Evolutionary conservation across 345 rosid genomes (phyloP).

Genomic region (Pistacia integerrima): DNA sequence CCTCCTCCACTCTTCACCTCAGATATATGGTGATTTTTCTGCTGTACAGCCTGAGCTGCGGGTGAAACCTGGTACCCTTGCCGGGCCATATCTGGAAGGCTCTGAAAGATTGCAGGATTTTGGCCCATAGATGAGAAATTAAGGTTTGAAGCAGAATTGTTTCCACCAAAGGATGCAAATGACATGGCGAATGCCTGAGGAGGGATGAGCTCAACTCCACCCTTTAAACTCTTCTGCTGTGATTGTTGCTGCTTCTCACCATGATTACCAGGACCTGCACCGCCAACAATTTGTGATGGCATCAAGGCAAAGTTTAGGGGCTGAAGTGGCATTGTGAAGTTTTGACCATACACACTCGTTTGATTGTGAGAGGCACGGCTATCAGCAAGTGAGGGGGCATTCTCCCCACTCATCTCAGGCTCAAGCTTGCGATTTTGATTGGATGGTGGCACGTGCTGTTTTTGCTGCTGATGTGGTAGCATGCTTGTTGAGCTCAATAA

Average conservation of each 20-base stretch:
- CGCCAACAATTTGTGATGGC: constrained; percentile 26
- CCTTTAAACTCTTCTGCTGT: constrained; percentile 31
- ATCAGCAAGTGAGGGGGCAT: constrained; percentile 22
- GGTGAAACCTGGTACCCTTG: constrained; percentile 44
- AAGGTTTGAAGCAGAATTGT: constrained; percentile 40
- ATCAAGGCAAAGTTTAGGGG: constrained; percentile 49
- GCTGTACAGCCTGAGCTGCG: constrained; percentile 35
- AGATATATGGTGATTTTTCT: constrained; percentile 40
- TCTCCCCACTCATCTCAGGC: constrained; percentile 36
- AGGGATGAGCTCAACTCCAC: constrained; percentile 39
- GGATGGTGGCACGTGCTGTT: constrained; percentile 20
- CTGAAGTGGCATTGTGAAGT: constrained; percentile 34
- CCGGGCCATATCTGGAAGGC: constrained; percentile 29
- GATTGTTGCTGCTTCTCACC: constrained; percentile 31
- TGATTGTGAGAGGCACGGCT: constrained; percentile 26
- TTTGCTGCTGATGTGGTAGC: constrained; percentile 36
- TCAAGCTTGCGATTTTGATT: constrained; percentile 44
- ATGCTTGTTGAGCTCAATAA: constrained; percentile 28
- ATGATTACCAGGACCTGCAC: constrained; percentile 16
- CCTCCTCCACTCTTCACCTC: constrained; percentile 42
- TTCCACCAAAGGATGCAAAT: constrained; percentile 44
- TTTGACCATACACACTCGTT: constrained; percentile 42
- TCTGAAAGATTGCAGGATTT: constrained; percentile 32
- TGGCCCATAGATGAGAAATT: constrained; percentile 49
- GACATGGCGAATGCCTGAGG: constrained; percentile 43